These are phyloP conservation scores for Ceratobasidium sp. DNA, from an alignment of 1,284 basidiomycete genomes.

Conservation along the genomic window DNA sequence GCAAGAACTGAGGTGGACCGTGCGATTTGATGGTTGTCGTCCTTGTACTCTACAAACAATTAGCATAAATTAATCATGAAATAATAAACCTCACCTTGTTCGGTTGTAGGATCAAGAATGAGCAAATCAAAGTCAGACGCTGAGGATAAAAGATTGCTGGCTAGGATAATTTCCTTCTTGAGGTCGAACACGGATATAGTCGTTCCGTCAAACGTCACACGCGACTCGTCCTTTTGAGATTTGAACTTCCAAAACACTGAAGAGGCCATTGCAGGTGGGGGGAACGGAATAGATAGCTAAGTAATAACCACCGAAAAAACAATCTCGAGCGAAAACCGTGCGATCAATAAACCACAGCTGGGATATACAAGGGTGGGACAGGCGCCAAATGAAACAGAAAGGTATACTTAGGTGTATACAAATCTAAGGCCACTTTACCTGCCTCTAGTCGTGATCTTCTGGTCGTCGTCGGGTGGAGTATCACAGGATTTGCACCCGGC, in stretches of 20 bases:
- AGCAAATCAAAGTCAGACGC: constrained; percentile 97
- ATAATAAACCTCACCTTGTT: constrained; percentile 75
- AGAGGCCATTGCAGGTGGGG: constrained; percentile 75
- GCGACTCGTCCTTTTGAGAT: constrained; percentile 93
- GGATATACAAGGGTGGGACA: constrained; percentile 30
- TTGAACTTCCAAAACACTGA: constrained; percentile 99
- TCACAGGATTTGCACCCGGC: constrained; percentile 25
- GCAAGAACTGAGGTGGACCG: constrained; percentile 95
- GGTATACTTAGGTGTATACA: constrained; percentile 20
- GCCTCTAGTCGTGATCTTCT: constrained; percentile 11
- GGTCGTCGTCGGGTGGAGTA: constrained; percentile 13
- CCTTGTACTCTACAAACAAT: constrained; percentile 80
- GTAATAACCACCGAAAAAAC: constrained; percentile 39
- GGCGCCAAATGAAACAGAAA: constrained; percentile 6
- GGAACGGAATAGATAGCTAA: constrained; percentile 44
- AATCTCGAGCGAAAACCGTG: constrained; percentile 35
- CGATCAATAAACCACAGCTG: constrained; percentile 42
- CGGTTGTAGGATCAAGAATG: constrained; percentile 85
- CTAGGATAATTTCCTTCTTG: constrained; percentile 97
- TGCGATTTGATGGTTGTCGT: constrained; percentile 92
- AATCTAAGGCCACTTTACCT: constrained; percentile 21
- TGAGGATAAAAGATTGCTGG: constrained; percentile 90
- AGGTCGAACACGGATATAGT: constrained; percentile 99
- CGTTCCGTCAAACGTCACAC: constrained; percentile 97
- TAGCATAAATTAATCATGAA: constrained; percentile 16